Evolutionary conservation across 2,329 filamentous ascomycete species (phyloP).

Genomic region (Blumeria graminis): DNA sequence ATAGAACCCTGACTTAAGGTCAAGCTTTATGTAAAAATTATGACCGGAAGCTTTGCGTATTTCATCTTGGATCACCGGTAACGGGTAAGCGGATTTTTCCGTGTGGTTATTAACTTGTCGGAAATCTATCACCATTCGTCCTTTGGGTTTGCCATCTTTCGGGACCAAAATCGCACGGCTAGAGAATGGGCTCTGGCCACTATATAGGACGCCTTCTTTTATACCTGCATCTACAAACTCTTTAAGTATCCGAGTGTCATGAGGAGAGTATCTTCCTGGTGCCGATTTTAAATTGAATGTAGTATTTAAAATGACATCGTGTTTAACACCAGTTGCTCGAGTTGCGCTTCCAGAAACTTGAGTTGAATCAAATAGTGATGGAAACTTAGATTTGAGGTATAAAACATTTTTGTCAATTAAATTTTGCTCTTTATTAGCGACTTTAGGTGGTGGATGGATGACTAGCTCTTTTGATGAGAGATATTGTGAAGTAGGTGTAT

Average conservation of each 20-base stretch:
- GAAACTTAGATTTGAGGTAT: not conserved
- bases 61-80: not conserved
- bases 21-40: slow-evolving; percentile 1
- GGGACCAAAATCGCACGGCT: not conserved
- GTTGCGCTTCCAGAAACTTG: not conserved
- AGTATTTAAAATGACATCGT: not conserved
- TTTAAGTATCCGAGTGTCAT: not conserved
- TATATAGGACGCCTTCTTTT: not conserved
- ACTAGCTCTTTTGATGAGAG: not conserved
- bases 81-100: not conserved
- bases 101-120: not conserved
- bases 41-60: not conserved
- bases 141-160: not conserved
- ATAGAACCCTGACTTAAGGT: not conserved
- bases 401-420: not conserved
- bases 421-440: not conserved
- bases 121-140: not conserved
- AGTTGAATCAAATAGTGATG: not conserved
- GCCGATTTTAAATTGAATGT: not conserved
- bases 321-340: not conserved
- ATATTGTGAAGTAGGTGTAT: not conserved
- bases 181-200: not conserved
- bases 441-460: not conserved
- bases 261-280: not conserved
- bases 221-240: not conserved